Percentiles rank a stretch among this genome's conserved stretches.
Conservation (phyloP, 202 grass and related monocot species). For the Cymbopogon flexuosus region DNA sequence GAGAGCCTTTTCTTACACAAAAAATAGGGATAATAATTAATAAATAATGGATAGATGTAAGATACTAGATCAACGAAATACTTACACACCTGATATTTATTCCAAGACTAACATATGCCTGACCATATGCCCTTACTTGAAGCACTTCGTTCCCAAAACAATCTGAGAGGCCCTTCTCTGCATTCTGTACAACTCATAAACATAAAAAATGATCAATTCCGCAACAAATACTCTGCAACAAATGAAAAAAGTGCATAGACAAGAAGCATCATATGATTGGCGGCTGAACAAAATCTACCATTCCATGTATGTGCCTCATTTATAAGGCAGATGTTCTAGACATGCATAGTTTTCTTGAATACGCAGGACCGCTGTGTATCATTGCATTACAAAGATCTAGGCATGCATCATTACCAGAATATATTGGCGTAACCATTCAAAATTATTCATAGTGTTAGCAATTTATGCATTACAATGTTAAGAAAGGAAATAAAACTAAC, state of each 20-base stretch:
- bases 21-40: background rate
- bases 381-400: background rate
- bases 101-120: slow-evolving; percentile 79
- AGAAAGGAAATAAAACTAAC: background rate
- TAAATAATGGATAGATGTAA: background rate
- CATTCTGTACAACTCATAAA: slow-evolving; percentile 45
- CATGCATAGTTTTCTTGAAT: background rate
- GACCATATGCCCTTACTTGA: slow-evolving; percentile 86
- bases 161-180: slow-evolving; percentile 32
- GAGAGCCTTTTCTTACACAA: background rate
- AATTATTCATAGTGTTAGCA: background rate
- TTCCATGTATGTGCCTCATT: background rate
- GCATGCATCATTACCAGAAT: background rate
- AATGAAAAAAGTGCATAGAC: background rate
- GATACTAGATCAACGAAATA: slow-evolving; percentile 7
- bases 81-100: slow-evolving; percentile 79
- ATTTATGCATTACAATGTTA: background rate
- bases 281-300: background rate
- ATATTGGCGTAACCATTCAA: background rate
- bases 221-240: background rate
- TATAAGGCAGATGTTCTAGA: background rate
- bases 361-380: background rate
- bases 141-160: slow-evolving; percentile 86
- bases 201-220: background rate
- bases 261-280: background rate